Evolutionary conservation across 2,329 filamentous ascomycete species (phyloP).

Genomic region (Verticillium klebahnii): DNA sequence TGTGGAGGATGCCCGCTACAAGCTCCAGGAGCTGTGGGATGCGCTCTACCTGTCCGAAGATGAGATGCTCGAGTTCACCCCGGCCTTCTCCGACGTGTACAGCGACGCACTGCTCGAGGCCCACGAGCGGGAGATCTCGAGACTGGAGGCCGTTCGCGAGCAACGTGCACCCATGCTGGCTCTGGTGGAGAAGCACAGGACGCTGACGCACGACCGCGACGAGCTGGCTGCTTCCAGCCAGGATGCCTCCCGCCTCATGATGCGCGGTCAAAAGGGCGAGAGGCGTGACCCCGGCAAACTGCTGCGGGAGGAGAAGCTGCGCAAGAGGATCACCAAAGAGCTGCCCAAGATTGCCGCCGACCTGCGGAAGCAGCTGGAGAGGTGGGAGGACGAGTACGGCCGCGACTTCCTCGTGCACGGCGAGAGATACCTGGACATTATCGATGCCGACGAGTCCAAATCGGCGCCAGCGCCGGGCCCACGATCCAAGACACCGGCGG

Average conservation of each 20-base stretch:
- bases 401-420: constrained; percentile 91
- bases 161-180: constrained; percentile 81
- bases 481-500: constrained; percentile 72
- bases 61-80: constrained; percentile 97
- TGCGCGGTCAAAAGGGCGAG: constrained; percentile 87
- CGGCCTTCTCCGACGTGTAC: constrained; percentile 94
- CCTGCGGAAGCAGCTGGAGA: constrained; percentile 73
- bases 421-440: constrained; percentile 79
- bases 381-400: constrained; percentile 92
- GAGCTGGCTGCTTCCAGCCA: constrained; percentile 87
- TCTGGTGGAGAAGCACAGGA: constrained; percentile 78
- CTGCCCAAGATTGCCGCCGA: constrained; percentile 86
- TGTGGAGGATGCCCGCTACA: constrained; percentile 87
- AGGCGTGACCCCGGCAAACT: constrained; percentile 91
- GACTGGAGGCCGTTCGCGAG: constrained; percentile 76
- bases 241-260: constrained; percentile 89
- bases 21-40: constrained; percentile 94
- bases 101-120: constrained; percentile 93
- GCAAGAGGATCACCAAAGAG: constrained; percentile 91
- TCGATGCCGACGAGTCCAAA: constrained; percentile 61
- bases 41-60: constrained; percentile 91
- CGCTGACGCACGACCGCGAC: constrained; percentile 78
- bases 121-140: constrained; percentile 84
- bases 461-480: constrained; percentile 47
- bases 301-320: constrained; percentile 95